A percentile compares a stretch with the other conserved stretches of the same genome.
Conservation (phyloP, 208 protist species). For the Trypanosoma platydactyli region DNA sequence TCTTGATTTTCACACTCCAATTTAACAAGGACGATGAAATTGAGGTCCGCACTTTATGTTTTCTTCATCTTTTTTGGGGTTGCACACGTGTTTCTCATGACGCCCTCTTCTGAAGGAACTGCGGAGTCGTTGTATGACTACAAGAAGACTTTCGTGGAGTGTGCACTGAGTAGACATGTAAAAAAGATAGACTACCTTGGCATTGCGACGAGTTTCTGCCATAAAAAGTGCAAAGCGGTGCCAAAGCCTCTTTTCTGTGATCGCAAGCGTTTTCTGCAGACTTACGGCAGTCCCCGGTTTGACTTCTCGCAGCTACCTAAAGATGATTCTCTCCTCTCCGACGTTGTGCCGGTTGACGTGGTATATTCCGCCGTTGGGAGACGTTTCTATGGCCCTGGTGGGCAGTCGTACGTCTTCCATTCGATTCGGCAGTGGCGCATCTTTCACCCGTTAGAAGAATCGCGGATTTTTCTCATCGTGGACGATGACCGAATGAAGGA, state of each 20-base stretch:
- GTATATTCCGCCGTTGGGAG: conserved; percentile 16
- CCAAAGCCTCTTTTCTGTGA: conserved; percentile 13
- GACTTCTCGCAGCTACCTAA: conserved; percentile 16
- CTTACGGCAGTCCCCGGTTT: conserved; percentile 4
- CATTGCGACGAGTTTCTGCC: conserved; percentile 4
- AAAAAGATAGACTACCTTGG: background rate
- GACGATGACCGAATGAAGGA: conserved; percentile 8
- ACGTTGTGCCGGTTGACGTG: background rate
- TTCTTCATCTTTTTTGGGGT: no score
- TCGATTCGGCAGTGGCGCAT: conserved; percentile 35
- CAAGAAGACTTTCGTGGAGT: background rate
- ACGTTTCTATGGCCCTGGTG: conserved; percentile 20
- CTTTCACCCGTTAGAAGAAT: conserved; percentile 21
- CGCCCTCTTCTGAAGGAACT: no score
- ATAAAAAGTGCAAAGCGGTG: background rate
- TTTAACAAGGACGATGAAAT: no score
- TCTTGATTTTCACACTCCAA: no score
- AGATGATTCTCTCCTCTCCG: background rate
- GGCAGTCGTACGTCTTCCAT: conserved; percentile 33
- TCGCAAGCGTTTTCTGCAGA: background rate
- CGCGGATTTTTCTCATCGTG: conserved; percentile 26
- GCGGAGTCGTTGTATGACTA: no score
- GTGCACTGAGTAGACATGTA: background rate
- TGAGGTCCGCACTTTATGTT: no score
- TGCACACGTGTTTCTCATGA: no score